Conservation (phyloP, 108 stramenopile species). For the Mayamaea pseudoterrestris region DNA sequence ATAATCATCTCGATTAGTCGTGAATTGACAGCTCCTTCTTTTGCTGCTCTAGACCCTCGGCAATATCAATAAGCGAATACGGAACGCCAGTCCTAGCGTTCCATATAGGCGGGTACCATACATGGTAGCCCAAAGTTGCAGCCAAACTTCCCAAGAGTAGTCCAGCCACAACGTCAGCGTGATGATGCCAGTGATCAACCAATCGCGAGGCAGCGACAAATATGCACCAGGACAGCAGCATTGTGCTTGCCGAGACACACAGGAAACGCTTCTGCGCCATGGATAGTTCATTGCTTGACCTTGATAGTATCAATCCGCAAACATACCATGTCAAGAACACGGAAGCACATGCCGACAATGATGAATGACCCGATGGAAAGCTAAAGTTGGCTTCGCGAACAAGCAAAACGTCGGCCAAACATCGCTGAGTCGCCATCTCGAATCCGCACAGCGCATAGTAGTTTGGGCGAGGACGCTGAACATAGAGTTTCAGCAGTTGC, state of each 20-base stretch:
- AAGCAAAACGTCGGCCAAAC: slow-evolving; percentile 29
- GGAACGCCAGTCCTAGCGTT: slow-evolving; percentile 39
- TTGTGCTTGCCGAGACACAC: not conserved
- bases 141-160: slow-evolving; percentile 39
- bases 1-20: too few relatives aligned
- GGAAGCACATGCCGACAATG: slow-evolving; percentile 48
- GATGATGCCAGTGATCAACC: slow-evolving; percentile 79
- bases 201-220: slow-evolving; percentile 37
- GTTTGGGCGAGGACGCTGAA: slow-evolving; percentile 62
- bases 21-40: too few relatives aligned
- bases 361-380: slow-evolving; percentile 76
- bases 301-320: slow-evolving; percentile 14
- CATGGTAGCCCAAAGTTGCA: slow-evolving; percentile 44
- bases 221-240: slow-evolving; percentile 24
- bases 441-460: slow-evolving; percentile 76
- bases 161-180: slow-evolving; percentile 65
- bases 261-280: slow-evolving; percentile 7
- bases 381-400: slow-evolving; percentile 50
- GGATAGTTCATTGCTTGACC: slow-evolving; percentile 4
- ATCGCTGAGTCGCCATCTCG: slow-evolving; percentile 24
- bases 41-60: too few relatives aligned
- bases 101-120: slow-evolving; percentile 50
- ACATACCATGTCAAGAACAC: slow-evolving; percentile 51
- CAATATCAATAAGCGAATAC: slow-evolving; percentile 22
- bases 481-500: slow-evolving; percentile 51